Base-by-base conservation (phyloP, 2,329 filamentous ascomycete species). In the Tolypocladium sp. region DNA sequence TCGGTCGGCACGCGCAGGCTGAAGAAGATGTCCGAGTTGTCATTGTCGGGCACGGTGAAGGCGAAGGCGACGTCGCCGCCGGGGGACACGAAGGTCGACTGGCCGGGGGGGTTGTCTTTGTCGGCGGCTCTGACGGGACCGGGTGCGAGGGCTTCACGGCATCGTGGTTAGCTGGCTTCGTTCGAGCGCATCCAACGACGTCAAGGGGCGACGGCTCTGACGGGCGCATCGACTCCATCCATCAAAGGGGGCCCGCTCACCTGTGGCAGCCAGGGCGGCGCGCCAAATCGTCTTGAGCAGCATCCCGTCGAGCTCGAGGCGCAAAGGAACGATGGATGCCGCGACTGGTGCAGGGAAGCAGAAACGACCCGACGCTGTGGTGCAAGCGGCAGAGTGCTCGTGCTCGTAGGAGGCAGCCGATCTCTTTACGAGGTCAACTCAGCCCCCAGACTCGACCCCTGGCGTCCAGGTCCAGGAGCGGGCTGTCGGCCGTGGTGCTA, bases 1-100 rank as follows among this genome's bases (percentile, higher is more conserved):
- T 68, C 67, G 42, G 68, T 71, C 37, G 78, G 74, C 44, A 79
- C 77, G 60, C 78, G 76, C 20, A 86, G 64, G n/a, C 77, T 77
- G 68, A 85, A 82, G 71, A 77, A 84, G 44, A 85, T 66, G 63
- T 83, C 76, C 52, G 75, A 73, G 59, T 74, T 75, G 33, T 70
- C 64, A 59, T 78, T 71, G n/a, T 76, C 68, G 46, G 81, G 76
- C 27, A 81, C 76, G 58, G 79, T 78, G 59, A 81, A 71, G 56
- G 76, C 77, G 65, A 84, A 84, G n/a, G 72, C 71, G 59, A 81
- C 66, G 25, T 73, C 71, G 56, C 73, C 68, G 59, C 76, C 71
- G 58, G 73, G 73, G 2, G 79, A 74, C 54, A 79, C 67, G 55
- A 82, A 82, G 54, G 71, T 73, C 9, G 76, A 76, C 57, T 76